Evolutionary conservation across 148 eudicot genomes (phyloP), one percentile per base, ranked within the genome.

Genomic region (Tetragonia tetragonoides): DNA sequence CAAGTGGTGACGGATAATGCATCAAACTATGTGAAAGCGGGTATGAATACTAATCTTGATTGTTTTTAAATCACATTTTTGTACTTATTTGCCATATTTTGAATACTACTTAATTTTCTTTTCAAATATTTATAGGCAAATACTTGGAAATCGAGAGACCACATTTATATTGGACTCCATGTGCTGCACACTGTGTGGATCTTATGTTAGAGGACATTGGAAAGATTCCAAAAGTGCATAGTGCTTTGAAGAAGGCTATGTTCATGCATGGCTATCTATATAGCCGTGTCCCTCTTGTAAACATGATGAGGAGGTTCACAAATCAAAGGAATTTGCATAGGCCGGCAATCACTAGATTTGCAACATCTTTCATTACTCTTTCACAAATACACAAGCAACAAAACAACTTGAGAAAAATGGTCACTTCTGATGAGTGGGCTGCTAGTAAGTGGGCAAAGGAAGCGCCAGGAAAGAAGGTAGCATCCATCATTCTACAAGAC

Each of bases 361-460:
- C 68, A 9, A 82, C 78, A 18, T 23, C 84, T 6, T 84, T 70
- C 37, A n/a, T 81, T 7, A 84, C 84, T 0, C 51, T 81, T 10
- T 15, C 20, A 3, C 65, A 76, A 16, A 11, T 81, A n/a, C 66
- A 70, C 60, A 24, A 47, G 28, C 75, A 53, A 44, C 78, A 63
- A 40, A 38, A 15, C 24, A 70, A 56, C 3, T 53, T 84, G 10
- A 68, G 77, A 18, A 79, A n/a, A 39, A 74, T 81, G 87, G 61
- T 81, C 40, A 53, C 65, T 38, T 74, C 81, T 3, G 44, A 70
- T 6, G 72, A 75, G 14, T 75, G 84, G 79, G 15, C 0, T 5
- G 18, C 6, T 7, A 67, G 71, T 12, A 59, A 74, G 9, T 78
- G 65, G 56, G 5, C 74, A 2, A 82, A 74, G 47, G 79, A 78